phyloP scores from a whole-genome alignment of 768 basidiomycete genomes.

The Psilocybe cyanescens region DNA sequence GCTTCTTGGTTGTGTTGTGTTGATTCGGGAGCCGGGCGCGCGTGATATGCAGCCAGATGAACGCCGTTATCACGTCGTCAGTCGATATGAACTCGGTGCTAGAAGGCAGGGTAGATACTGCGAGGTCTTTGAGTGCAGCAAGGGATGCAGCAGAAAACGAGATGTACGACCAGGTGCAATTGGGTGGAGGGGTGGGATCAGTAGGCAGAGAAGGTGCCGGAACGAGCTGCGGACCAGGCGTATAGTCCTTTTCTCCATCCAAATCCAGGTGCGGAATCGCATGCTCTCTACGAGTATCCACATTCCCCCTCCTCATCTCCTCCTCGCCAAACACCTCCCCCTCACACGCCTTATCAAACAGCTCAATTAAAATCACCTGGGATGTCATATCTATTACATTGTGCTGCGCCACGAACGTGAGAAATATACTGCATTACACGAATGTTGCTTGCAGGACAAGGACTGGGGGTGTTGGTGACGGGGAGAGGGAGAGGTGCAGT shows the following conservation, averaged over 20 bases:
- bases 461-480: constrained; percentile 20
- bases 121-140: constrained; percentile 23
- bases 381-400: constrained; percentile 31
- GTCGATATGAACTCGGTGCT: constrained; percentile 25
- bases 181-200: neutral
- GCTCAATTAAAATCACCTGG: constrained; percentile 25
- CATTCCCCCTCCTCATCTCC: constrained; percentile 23
- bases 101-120: constrained; percentile 15
- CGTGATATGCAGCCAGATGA: constrained; percentile 29
- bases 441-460: constrained; percentile 30
- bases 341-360: constrained; percentile 28
- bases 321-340: constrained; percentile 23
- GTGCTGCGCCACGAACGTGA: constrained; percentile 30
- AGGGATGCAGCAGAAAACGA: constrained; percentile 19
- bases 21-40: constrained; percentile 22
- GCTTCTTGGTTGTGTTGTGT: too few relatives aligned
- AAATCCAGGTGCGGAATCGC: constrained; percentile 24
- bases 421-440: constrained; percentile 21
- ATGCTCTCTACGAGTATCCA: constrained; percentile 8
- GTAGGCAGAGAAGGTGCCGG: neutral
- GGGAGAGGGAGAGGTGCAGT: constrained; percentile 11
- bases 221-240: constrained; percentile 6
- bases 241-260: neutral
- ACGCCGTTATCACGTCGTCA: constrained; percentile 29
- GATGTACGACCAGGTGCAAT: constrained; percentile 22